A percentile compares a stretch with the other conserved stretches of the same genome.
Evolutionary conservation across 2,329 filamentous ascomycete species (phyloP).

Genomic region (Penicillium frequentans): DNA sequence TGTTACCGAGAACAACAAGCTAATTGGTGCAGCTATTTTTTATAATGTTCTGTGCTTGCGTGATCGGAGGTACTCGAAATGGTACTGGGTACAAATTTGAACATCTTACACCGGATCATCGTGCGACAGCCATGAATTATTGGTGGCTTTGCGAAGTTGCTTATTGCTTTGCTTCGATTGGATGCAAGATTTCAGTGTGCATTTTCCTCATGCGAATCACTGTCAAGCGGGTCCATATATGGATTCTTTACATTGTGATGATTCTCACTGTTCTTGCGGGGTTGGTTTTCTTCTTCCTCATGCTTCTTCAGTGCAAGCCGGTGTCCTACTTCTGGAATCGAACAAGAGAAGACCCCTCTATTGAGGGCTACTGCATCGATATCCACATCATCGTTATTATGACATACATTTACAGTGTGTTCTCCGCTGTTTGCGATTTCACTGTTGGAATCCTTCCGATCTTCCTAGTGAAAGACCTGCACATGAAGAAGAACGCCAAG

Average conservation of each 20-base stretch:
- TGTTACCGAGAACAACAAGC: not conserved
- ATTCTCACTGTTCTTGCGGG: conserved; percentile 46
- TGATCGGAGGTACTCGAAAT: conserved; percentile 31
- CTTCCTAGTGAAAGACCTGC: conserved; percentile 56
- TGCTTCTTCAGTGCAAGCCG: conserved; percentile 56
- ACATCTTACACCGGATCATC: conserved; percentile 15
- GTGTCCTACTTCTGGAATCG: conserved; percentile 52
- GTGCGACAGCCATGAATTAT: conserved; percentile 30
- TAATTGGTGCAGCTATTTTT: conserved; percentile 21
- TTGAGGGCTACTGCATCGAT: conserved; percentile 45
- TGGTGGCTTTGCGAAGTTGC: conserved; percentile 57
- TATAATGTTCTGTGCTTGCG: conserved; percentile 30
- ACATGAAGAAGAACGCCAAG: conserved; percentile 56
- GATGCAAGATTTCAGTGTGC: conserved; percentile 53
- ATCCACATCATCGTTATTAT: conserved; percentile 34
- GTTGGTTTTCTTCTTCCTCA: conserved; percentile 51
- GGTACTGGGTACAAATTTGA: conserved; percentile 28
- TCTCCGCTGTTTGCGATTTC: conserved; percentile 48
- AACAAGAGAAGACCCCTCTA: conserved; percentile 21
- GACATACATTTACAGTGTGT: conserved; percentile 36
- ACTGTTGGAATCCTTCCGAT: conserved; percentile 54
- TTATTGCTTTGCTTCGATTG: conserved; percentile 49
- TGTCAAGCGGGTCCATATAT: conserved; percentile 46
- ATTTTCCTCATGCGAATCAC: conserved; percentile 56
- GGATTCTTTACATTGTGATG: conserved; percentile 50